Evolutionary conservation across 257 asterid species (phyloP), one percentile per base, ranked within the genome.

Genomic region (Anisodus acutangulus): DNA sequence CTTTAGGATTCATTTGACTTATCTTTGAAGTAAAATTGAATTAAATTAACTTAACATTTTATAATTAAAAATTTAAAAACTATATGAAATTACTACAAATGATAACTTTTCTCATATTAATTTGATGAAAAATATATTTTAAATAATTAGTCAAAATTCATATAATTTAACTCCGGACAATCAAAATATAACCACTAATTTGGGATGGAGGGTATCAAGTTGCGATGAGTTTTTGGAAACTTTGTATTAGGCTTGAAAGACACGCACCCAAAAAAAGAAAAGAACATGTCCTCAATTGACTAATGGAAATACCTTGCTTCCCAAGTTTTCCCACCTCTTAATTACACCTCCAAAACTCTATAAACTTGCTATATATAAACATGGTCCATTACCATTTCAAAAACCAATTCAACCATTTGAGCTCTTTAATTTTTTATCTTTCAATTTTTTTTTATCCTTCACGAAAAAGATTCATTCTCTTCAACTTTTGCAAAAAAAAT

Each of bases 261-360:
- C 92, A 94, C 93, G 93, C 85, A 81, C 74, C 60, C 15, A 60
- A 19, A 81, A 49, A 39, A 4, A 6, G 15, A 13, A 8, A 64
- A 45, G 60, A 78, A 31, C 59, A 35, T 67, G 79, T 39, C 57
- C 10, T 72, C 22, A 70, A 88, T 87, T 88, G 92, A 90, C 94
- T 31, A 89, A 84, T 49, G 51, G 13, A 31, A 26, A 76, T 49
- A n/a, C 85, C 94, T 88, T 93, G 89, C 89, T 83, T 55, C 83
- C 85, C 93, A 92, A 90, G 91, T 85, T 88, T 87, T 83, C 82
- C 80, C 43, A 53, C 45, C 45, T 22, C 26, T 22, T 22, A 22
- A 22, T 22, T 22, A 31, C 35, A 31, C 86, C 86, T 74, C 87
- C 57, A 84, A 84, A 87, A 68, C 60, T 13, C 85, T 39, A 54